Evolutionary conservation across 176 grass and related monocot genomes (phyloP).

Genomic region (Microstegium vimineum): DNA sequence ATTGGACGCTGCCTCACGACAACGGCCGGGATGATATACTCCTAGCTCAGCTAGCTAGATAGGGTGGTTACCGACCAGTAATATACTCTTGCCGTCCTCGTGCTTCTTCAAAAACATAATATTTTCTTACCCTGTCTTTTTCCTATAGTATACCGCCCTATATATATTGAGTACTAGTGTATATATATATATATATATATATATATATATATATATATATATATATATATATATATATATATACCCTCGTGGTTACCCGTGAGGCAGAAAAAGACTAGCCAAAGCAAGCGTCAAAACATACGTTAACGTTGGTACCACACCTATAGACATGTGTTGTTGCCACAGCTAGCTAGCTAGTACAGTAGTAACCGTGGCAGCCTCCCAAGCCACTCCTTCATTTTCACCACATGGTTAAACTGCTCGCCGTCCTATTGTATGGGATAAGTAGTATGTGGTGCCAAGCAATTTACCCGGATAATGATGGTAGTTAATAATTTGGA

Average conservation of each 20-base stretch:
- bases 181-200: too few species aligned
- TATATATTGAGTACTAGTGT: too few species aligned
- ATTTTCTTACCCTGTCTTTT: neutral
- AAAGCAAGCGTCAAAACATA: neutral
- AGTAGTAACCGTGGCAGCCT: neutral
- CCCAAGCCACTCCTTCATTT: neutral
- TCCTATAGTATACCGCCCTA: neutral
- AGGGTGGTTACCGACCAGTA: neutral
- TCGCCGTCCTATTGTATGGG: too few species aligned
- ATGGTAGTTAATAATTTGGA: neutral
- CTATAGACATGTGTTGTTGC: neutral
- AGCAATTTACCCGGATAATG: neutral
- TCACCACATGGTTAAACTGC: neutral
- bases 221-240: too few species aligned
- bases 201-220: too few species aligned
- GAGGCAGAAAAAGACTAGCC: neutral
- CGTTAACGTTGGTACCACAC: neutral
- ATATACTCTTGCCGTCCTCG: neutral
- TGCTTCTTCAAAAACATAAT: neutral
- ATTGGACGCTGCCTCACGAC: neutral
- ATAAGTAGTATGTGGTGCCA: neutral
- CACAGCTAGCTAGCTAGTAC: too few species aligned
- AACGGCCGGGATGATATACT: neutral
- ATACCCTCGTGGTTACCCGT: neutral
- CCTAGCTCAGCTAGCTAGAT: neutral